Evolutionary conservation across 176 grass and related monocot species (phyloP).

Genomic region (Avena sativa): DNA sequence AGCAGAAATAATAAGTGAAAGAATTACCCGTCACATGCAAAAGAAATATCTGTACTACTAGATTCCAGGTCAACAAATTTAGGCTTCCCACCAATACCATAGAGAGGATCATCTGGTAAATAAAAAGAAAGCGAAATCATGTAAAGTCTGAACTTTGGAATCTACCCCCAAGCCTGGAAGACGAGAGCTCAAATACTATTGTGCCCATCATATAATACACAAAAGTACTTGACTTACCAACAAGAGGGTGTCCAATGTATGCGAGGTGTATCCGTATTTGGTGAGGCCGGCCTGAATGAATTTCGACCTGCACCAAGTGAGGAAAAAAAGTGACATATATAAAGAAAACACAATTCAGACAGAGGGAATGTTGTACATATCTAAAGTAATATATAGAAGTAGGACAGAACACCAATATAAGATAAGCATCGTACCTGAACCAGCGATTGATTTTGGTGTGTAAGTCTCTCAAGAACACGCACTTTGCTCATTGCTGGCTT

Average conservation of each 20-base stretch:
- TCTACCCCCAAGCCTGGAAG: neutral
- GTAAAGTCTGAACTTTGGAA: slow-evolving; percentile 11
- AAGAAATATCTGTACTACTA: slow-evolving; percentile 45
- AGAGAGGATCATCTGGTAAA: slow-evolving; percentile 81
- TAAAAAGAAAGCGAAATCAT: slow-evolving; percentile 17
- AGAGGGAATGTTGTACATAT: slow-evolving; percentile 11
- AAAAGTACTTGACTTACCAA: slow-evolving; percentile 51
- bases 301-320: slow-evolving; percentile 72
- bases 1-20: slow-evolving; percentile 39
- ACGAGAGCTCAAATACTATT: neutral
- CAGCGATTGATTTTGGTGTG: slow-evolving; percentile 66
- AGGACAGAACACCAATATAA: slow-evolving; percentile 20
- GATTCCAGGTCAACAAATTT: slow-evolving; percentile 53
- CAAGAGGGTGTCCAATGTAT: slow-evolving; percentile 83
- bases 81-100: slow-evolving; percentile 71
- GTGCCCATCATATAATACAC: slow-evolving; percentile 13
- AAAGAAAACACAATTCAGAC: slow-evolving; percentile 18
- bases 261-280: slow-evolving; percentile 92
- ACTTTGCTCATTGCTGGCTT: slow-evolving; percentile 91
- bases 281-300: slow-evolving; percentile 84
- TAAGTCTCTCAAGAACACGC: slow-evolving; percentile 72
- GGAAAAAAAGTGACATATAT: slow-evolving; percentile 19
- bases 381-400: neutral
- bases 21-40: slow-evolving; percentile 79
- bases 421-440: slow-evolving; percentile 58